Base-by-base conservation (phyloP, 164 flowering plant species). In the Protea cynaroides region DNA sequence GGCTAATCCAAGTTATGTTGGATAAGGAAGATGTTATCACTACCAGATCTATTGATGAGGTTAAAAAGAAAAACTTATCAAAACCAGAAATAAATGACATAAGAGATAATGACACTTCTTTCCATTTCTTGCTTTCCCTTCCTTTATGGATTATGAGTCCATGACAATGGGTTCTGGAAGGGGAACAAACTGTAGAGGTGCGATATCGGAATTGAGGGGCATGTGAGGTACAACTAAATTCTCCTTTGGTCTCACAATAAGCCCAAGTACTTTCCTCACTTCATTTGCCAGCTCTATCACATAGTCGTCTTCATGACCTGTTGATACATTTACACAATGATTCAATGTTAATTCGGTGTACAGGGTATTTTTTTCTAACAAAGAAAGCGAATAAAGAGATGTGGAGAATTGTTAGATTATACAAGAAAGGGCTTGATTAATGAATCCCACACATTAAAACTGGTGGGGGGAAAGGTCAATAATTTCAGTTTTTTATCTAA, bases 221-320 rank as follows among this genome's bases (percentile, higher is more conserved):
- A 75, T 19, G 56, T 65, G 83, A 7, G 79, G 72, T 21, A 8
- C 75, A 70, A 1, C 49, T 49, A 58, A 74, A 61, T 68, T 75
- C 80, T 67, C 86, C 81, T 69, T 75, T 72, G 34, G 68, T 47
- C 53, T 62, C 0, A 69, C 81, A 9, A 58, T 47, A 1, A 29
- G 58, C 25, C 76, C 88, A 13, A 92, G 84, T 7, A 85, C 85
- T 65, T 83, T 88, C 79, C 99, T 82, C 73, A 89, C 99, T 69
- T 87, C 97, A 57, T 82, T 82, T n/a, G 97, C 97, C 11, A 95
- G 79, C 79, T 90, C 89, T 54, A 90, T 87, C 59, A 92, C 81
- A 18, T 64, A 69, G 18, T 87, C 97, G 29, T 95, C 97, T 63
- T 82, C 91, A 69, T 92, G 97, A 53, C 87, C 98, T 89, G 85